Conservation (phyloP, 371 early-diverging fungal species). For the Hamiltosporidium tvaerminnensis region DNA sequence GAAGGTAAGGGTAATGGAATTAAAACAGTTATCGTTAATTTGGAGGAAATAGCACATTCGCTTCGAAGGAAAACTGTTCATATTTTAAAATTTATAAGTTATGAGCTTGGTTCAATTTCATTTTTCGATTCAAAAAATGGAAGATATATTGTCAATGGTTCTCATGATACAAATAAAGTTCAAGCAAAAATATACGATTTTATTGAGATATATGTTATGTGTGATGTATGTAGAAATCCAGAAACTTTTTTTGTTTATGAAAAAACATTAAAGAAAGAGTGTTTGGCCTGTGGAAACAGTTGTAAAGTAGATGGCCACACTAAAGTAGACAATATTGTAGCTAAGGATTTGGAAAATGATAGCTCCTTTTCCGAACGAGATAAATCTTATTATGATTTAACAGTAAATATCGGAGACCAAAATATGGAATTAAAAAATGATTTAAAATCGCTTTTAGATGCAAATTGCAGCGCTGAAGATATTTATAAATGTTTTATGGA, state of each 20-base stretch:
- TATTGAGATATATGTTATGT: conserved; percentile 49
- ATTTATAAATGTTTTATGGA: too few relatives aligned
- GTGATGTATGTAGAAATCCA: conserved; percentile 48
- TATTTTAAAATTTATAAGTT: conserved; percentile 46
- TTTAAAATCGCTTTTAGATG: too few relatives aligned
- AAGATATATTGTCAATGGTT: conserved; percentile 48
- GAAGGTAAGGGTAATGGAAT: conserved; percentile 42
- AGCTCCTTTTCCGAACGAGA: too few relatives aligned
- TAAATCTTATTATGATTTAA: too few relatives aligned
- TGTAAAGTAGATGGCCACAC: conserved; percentile 13
- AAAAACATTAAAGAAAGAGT: conserved; percentile 28
- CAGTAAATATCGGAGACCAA: too few relatives aligned
- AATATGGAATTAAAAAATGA: too few relatives aligned
- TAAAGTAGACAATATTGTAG: conserved; percentile 33
- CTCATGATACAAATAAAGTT: conserved; percentile 30
- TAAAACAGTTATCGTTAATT: conserved; percentile 47
- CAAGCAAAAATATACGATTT: conserved; percentile 45
- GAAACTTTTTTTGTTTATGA: conserved; percentile 46
- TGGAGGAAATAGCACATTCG: conserved; percentile 38
- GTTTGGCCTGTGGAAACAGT: conserved; percentile 47
- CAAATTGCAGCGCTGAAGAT: too few relatives aligned
- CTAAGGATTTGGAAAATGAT: conserved; percentile 25
- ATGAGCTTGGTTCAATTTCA: conserved; percentile 20
- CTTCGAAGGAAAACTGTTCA: conserved; percentile 41
- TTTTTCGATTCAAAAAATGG: too few relatives aligned